Evolutionary conservation across 306 rosid species (phyloP).

Genomic region (Cucumis melo): DNA sequence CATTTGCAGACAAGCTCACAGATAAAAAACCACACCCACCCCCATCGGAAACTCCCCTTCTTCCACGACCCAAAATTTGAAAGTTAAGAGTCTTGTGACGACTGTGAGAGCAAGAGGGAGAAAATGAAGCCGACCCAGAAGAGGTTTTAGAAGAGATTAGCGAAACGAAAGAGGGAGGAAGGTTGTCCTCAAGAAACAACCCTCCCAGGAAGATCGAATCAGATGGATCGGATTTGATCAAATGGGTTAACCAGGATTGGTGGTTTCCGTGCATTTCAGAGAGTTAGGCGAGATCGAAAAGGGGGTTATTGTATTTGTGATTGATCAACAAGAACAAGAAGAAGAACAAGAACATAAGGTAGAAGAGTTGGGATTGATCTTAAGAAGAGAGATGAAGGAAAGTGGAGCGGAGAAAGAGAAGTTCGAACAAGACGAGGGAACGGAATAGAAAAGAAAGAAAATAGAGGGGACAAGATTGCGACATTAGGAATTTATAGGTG

Average conservation of each 20-base stretch:
- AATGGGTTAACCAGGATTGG: constrained; percentile 10
- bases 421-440: constrained; percentile 23
- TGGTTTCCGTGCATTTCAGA: constrained; percentile 21
- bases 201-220: constrained; percentile 48
- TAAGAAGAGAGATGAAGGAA: background rate
- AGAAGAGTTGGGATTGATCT: background rate
- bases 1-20: constrained; percentile 56
- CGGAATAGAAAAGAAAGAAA: constrained; percentile 7
- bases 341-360: background rate
- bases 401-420: background rate
- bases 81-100: constrained; percentile 12
- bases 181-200: constrained; percentile 45
- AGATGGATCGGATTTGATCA: constrained; percentile 25
- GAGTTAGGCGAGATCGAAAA: background rate
- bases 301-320: background rate
- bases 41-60: constrained; percentile 2
- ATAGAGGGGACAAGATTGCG: constrained; percentile 2
- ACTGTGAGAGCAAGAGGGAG: constrained; percentile 5
- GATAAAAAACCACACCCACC: constrained; percentile 37
- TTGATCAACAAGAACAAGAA: background rate
- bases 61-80: constrained; percentile 9
- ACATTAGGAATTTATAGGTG: background rate
- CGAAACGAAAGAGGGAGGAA: constrained; percentile 39
- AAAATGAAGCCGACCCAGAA: constrained; percentile 14
- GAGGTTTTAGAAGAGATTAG: constrained; percentile 12